phyloP scores from a whole-genome alignment of 495 filamentous ascomycete genomes.

The Neurospora africana region DNA sequence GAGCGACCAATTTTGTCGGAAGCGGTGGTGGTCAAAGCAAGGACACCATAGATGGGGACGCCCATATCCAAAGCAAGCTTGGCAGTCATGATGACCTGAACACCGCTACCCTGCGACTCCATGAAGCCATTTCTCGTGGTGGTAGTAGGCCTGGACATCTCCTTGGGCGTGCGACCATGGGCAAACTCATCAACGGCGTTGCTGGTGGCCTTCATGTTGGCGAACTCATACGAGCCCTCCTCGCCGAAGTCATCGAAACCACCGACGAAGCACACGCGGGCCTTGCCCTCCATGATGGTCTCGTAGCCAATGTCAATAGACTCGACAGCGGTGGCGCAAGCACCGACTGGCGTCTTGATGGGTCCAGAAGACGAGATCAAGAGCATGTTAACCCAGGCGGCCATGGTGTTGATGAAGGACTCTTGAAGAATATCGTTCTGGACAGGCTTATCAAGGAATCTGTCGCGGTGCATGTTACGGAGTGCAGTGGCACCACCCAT shows the following conservation, averaged over 20 bases:
- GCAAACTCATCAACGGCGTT: slow-evolving; percentile 94
- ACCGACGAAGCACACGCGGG: slow-evolving; percentile 91
- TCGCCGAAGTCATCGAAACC: slow-evolving; percentile 99
- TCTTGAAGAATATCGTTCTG: slow-evolving; percentile 99
- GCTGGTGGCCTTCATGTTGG: slow-evolving; percentile 99
- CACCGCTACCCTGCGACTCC: slow-evolving; percentile 97
- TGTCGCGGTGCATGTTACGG: slow-evolving; percentile 96
- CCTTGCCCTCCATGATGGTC: slow-evolving; percentile 95
- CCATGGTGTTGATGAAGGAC: slow-evolving; percentile 99
- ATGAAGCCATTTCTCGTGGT: slow-evolving; percentile 97
- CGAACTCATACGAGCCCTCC: slow-evolving; percentile 98
- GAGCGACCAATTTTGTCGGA: slow-evolving; percentile 98
- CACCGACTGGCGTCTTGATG: slow-evolving; percentile 97
- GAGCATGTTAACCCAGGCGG: slow-evolving; percentile 99
- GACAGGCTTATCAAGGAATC: slow-evolving; percentile 91
- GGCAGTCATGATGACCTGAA: slow-evolving; percentile 97
- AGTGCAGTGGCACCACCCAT: slow-evolving; percentile 89
- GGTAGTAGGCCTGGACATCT: slow-evolving; percentile 97
- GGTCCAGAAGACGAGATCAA: slow-evolving; percentile 92
- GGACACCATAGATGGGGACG: slow-evolving; percentile 91
- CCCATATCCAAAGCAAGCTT: slow-evolving; percentile 96
- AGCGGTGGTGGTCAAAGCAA: slow-evolving; percentile 91
- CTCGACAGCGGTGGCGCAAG: slow-evolving; percentile 94
- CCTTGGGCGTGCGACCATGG: slow-evolving; percentile 85
- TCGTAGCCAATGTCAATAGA: slow-evolving; percentile 96